Conservation (phyloP, 1,284 basidiomycete species). For the Mrakiaceae sp. region DNA sequence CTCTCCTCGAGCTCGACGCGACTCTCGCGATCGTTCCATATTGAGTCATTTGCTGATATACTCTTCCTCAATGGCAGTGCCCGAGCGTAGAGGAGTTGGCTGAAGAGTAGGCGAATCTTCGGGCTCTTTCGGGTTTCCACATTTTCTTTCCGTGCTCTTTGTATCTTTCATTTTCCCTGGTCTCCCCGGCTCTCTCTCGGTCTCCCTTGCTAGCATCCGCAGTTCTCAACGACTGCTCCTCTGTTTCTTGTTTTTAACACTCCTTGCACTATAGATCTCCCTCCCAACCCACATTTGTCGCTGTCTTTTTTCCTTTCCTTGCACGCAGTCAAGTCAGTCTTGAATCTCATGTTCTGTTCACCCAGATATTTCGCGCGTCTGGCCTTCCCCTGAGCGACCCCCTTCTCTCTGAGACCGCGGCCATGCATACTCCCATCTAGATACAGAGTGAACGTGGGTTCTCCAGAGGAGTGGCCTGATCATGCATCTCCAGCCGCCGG, state of each 20-base stretch:
- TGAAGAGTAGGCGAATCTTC: not conserved
- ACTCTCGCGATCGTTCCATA: conserved; percentile 16
- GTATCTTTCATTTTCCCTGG: not conserved
- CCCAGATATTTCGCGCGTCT: conserved; percentile 1
- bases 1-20: conserved; percentile 37
- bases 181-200: not conserved
- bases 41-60: conserved; percentile 2
- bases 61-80: conserved; percentile 59
- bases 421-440: too few species aligned
- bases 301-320: not conserved
- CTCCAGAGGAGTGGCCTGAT: too few species aligned
- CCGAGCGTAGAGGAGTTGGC: conserved; percentile 67
- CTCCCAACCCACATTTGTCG: not conserved
- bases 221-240: not conserved
- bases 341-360: conserved; percentile 5
- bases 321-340: not conserved
- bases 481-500: too few species aligned
- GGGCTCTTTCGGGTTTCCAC: not conserved
- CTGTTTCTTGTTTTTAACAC: not conserved
- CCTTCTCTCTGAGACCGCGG: not conserved
- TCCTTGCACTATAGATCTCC: not conserved
- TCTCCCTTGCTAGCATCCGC: not conserved
- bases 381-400: not conserved
- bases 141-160: not conserved
- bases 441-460: too few species aligned